Evolutionary conservation across 495 filamentous ascomycete genomes (phyloP).

Genomic region (Aspergillus nidulans): DNA sequence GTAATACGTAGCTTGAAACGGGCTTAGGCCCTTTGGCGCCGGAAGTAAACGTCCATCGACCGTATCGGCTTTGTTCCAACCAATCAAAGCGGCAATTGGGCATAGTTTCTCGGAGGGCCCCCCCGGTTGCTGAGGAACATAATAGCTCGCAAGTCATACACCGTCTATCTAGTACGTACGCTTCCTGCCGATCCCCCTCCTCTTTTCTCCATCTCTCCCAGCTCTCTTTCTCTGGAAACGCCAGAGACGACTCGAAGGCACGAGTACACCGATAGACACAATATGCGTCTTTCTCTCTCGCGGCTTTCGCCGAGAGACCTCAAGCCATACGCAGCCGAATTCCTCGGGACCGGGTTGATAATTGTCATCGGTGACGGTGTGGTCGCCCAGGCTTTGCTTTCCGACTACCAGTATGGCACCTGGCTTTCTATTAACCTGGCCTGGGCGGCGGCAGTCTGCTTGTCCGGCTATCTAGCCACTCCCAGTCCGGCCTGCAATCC

Average conservation of each 20-base stretch:
- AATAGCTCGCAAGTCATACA: background rate
- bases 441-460: conserved; percentile 32
- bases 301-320: conserved; percentile 23
- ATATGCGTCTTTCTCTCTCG: conserved; percentile 9
- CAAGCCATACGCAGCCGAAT: conserved; percentile 32
- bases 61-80: no score
- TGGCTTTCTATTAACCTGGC: conserved; percentile 37
- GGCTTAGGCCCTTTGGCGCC: background rate
- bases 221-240: background rate
- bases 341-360: conserved; percentile 32
- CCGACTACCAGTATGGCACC: conserved; percentile 35
- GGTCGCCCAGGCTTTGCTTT: conserved; percentile 32
- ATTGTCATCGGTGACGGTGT: conserved; percentile 37
- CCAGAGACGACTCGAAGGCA: no score
- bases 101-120: background rate
- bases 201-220: background rate
- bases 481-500: conserved; percentile 33
- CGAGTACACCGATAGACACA: no score
- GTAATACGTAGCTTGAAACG: background rate
- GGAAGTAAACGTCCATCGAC: background rate
- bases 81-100: background rate
- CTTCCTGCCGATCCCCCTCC: background rate
- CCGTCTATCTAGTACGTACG: background rate
- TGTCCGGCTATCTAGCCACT: conserved; percentile 27
- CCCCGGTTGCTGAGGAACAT: background rate